Conservation (phyloP, 805 yeast genomes). For the Saccharomyces eubayanus region DNA sequence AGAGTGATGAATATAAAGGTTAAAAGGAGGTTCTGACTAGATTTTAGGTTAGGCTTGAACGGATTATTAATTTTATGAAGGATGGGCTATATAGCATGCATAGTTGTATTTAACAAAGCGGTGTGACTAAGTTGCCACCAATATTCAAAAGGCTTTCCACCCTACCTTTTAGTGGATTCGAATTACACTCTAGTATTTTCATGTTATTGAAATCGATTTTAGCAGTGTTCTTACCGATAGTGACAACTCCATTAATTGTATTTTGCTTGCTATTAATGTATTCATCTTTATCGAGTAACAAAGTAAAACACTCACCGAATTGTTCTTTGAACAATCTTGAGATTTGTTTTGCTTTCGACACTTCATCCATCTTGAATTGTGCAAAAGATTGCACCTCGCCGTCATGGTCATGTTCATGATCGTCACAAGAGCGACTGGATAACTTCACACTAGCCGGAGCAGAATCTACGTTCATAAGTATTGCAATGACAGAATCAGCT, state of each 20-base stretch:
- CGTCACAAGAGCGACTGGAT: slow-evolving; percentile 50
- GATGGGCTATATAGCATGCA: background rate
- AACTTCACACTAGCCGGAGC: slow-evolving; percentile 91
- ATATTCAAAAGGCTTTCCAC: slow-evolving; percentile 71
- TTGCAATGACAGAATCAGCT: slow-evolving; percentile 90
- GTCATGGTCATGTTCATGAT: slow-evolving; percentile 22
- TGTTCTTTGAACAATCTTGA: slow-evolving; percentile 65
- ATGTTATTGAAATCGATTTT: slow-evolving; percentile 54
- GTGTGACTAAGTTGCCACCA: slow-evolving; percentile 76
- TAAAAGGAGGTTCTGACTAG: background rate
- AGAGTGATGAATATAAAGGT: slow-evolving; percentile 2
- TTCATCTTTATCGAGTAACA: slow-evolving; percentile 16
- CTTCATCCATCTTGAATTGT: slow-evolving; percentile 11
- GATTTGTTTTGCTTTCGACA: slow-evolving; percentile 45
- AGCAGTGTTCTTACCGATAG: slow-evolving; percentile 72
- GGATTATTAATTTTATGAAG: background rate
- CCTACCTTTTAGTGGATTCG: slow-evolving; percentile 71
- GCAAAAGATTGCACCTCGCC: slow-evolving; percentile 12
- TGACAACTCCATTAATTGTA: slow-evolving; percentile 44
- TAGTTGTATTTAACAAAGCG: slow-evolving; percentile 43
- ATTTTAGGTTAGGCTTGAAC: background rate
- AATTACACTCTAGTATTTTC: slow-evolving; percentile 57
- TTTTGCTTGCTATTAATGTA: slow-evolving; percentile 28
- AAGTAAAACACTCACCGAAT: slow-evolving; percentile 67
- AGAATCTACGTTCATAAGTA: slow-evolving; percentile 83